A percentile compares a stretch with the other conserved stretches of the same genome.
Conservation (phyloP, 2,329 filamentous ascomycete species). For the Drechslerella coelobrocha region DNA sequence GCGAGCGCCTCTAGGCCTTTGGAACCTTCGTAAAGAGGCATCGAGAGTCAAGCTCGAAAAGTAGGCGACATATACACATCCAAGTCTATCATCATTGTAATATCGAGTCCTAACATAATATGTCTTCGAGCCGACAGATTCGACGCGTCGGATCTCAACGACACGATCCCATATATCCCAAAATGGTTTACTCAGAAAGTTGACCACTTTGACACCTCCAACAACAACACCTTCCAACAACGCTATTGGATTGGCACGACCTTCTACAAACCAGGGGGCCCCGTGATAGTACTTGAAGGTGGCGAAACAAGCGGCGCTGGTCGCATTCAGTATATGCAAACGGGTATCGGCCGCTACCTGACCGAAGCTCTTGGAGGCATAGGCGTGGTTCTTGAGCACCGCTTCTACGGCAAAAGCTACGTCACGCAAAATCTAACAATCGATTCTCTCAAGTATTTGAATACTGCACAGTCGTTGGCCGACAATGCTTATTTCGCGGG, state of each 20-base stretch:
- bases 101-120: not conserved
- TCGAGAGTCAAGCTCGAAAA: slow-evolving; percentile 10
- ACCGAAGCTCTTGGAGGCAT: slow-evolving; percentile 74
- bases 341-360: slow-evolving; percentile 76
- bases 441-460: slow-evolving; percentile 77
- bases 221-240: slow-evolving; percentile 70
- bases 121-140: slow-evolving; percentile 19
- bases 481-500: slow-evolving; percentile 82
- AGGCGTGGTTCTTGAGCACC: slow-evolving; percentile 82
- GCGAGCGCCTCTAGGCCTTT: slow-evolving; percentile 36
- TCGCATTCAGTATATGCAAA: slow-evolving; percentile 74
- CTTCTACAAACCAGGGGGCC: slow-evolving; percentile 77
- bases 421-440: slow-evolving; percentile 72
- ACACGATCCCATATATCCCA: slow-evolving; percentile 24
- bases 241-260: slow-evolving; percentile 84
- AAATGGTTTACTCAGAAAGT: slow-evolving; percentile 44
- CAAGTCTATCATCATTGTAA: not conserved
- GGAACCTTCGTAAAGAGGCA: slow-evolving; percentile 21
- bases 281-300: slow-evolving; percentile 76
- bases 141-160: slow-evolving; percentile 8
- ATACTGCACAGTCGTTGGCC: slow-evolving; percentile 81
- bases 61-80: not conserved
- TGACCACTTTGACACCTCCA: slow-evolving; percentile 69
- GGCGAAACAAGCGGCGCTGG: slow-evolving; percentile 73
- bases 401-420: slow-evolving; percentile 82